Percentiles rank a stretch among this genome's conserved stretches.
These are phyloP conservation scores for Tylopilus balloui DNA, from an alignment of 768 basidiomycete species.

Conservation along the genomic window DNA sequence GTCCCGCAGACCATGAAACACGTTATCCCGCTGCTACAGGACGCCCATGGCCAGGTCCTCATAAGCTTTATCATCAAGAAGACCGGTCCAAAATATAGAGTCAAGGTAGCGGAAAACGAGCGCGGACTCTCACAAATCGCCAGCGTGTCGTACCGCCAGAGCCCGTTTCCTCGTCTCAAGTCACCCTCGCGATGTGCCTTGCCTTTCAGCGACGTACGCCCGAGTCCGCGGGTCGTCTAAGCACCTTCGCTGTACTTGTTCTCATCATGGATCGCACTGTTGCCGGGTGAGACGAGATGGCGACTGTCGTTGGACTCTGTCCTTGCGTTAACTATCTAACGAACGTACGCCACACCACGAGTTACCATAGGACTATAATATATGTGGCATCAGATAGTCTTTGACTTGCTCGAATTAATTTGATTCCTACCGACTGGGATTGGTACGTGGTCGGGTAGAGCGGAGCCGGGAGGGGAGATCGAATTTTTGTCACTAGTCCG, in stretches of 20 bases:
- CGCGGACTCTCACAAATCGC: background rate
- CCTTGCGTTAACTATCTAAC: conserved; percentile 2
- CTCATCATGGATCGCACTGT: conserved; percentile 16
- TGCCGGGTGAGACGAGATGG: conserved; percentile 5
- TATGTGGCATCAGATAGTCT: background rate
- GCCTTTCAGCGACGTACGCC: conserved; percentile 7
- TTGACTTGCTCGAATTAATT: background rate
- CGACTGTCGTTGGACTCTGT: conserved; percentile 18
- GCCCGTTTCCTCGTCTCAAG: conserved; percentile 6
- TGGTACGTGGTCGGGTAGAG: too few species aligned
- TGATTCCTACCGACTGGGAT: background rate
- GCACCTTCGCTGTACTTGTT: conserved; percentile 15
- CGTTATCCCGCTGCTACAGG: background rate
- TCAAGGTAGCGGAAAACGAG: background rate
- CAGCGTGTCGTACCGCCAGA: conserved; percentile 2
- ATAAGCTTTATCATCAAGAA: conserved; percentile 9
- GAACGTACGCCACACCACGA: background rate
- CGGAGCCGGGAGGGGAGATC: background rate
- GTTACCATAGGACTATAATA: background rate
- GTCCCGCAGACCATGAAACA: background rate
- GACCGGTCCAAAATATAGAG: background rate
- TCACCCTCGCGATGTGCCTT: conserved; percentile 9
- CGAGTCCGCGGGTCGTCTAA: too few species aligned
- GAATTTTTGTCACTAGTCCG: background rate
- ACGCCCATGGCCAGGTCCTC: conserved; percentile 1